Conservation (phyloP, 225 moss, liverwort and hornwort genomes). For the Polytrichum commune region DNA sequence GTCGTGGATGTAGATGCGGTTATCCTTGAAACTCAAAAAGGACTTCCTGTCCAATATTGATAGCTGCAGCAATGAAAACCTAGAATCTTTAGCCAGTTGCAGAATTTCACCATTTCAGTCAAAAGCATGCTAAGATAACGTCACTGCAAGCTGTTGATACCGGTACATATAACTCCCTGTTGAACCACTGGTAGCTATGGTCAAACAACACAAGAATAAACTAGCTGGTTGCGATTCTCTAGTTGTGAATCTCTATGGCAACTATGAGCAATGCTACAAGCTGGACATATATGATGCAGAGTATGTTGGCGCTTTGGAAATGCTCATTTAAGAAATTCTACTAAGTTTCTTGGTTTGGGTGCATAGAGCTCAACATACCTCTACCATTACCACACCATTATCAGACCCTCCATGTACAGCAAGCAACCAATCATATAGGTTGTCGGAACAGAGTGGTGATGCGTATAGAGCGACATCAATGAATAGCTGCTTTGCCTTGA, state of each 20-base stretch:
- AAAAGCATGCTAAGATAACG: background rate
- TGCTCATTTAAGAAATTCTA: no score
- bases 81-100: background rate
- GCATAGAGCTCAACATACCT: background rate
- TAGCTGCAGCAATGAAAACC: background rate
- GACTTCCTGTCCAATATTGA: constrained; percentile 1
- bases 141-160: background rate
- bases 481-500: background rate
- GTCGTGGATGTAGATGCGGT: background rate
- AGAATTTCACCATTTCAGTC: background rate
- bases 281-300: no score
- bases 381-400: background rate
- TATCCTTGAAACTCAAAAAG: constrained; percentile 1
- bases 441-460: background rate
- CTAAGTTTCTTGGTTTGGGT: no score
- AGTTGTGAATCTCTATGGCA: no score
- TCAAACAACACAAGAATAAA: background rate
- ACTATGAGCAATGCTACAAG: no score
- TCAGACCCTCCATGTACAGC: background rate
- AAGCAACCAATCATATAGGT: constrained; percentile 5
- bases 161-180: background rate
- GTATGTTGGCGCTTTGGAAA: no score
- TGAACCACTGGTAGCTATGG: background rate
- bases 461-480: constrained; percentile 2
- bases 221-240: background rate